Evolutionary conservation across 495 filamentous ascomycete genomes (phyloP).

Genomic region (Lophiostoma macrostomum): DNA sequence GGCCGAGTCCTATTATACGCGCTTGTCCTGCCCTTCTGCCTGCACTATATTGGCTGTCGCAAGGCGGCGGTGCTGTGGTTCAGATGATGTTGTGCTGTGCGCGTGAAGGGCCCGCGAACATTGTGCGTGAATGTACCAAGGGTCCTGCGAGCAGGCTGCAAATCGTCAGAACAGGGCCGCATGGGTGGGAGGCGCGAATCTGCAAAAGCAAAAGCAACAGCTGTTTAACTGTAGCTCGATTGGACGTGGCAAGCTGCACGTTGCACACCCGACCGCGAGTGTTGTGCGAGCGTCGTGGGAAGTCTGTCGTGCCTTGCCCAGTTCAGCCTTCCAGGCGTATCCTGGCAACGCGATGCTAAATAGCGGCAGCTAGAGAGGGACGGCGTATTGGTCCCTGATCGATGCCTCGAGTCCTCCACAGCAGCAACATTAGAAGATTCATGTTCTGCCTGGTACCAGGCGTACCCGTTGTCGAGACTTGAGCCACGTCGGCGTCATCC

Average conservation of each 20-base stretch:
- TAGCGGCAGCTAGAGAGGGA: slow-evolving; percentile 3
- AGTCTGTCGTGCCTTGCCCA: not conserved
- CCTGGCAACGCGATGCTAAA: not conserved
- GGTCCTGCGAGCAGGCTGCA: not conserved
- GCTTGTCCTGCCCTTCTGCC: not conserved
- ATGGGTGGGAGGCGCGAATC: not conserved
- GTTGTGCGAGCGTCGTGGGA: not conserved
- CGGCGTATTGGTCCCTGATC: slow-evolving; percentile 2
- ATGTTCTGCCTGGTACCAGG: not conserved
- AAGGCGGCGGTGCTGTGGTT: slow-evolving; percentile 12
- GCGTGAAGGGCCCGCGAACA: slow-evolving; percentile 3
- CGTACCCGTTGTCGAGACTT: slow-evolving; percentile 12
- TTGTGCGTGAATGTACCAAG: not conserved
- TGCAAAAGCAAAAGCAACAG: slow-evolving; percentile 3
- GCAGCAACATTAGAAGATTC: no score
- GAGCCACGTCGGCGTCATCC: not conserved
- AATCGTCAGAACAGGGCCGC: not conserved
- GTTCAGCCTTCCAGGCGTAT: slow-evolving; percentile 9
- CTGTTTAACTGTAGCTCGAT: not conserved
- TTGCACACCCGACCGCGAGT: not conserved
- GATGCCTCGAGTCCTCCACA: no score
- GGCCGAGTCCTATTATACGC: not conserved
- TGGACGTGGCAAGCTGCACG: slow-evolving; percentile 3
- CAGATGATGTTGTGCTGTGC: slow-evolving; percentile 18
- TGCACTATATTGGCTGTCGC: not conserved